Conservation (phyloP, 257 asterid species). For the Euphrasia confusa region DNA sequence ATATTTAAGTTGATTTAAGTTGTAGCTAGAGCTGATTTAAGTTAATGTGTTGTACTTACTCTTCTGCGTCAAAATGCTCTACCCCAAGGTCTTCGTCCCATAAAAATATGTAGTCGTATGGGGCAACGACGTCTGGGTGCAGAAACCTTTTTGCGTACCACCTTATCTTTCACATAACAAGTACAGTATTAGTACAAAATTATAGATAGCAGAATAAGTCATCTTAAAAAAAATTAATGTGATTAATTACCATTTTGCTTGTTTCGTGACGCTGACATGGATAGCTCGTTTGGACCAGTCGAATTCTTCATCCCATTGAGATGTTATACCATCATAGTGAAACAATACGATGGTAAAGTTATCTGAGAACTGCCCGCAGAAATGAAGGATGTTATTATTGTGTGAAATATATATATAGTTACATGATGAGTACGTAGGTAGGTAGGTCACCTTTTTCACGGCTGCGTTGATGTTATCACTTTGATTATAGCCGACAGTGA, state of each 20-base stretch:
- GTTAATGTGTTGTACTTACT: slow-evolving; percentile 60
- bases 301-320: slow-evolving; percentile 64
- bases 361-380: slow-evolving; percentile 67
- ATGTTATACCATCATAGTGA: slow-evolving; percentile 63
- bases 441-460: slow-evolving; percentile 50
- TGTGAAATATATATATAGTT: too few species aligned
- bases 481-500: slow-evolving; percentile 61
- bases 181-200: too few species aligned
- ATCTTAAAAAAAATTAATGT: too few species aligned
- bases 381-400: too few species aligned
- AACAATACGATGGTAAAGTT: slow-evolving; percentile 55
- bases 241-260: slow-evolving; percentile 57
- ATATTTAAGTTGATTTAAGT: too few species aligned
- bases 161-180: too few species aligned
- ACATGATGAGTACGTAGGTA: slow-evolving; percentile 1
- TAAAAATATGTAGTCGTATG: slow-evolving; percentile 75
- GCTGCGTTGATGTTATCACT: slow-evolving; percentile 52
- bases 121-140: slow-evolving; percentile 75
- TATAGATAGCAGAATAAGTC: too few species aligned
- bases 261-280: slow-evolving; percentile 57
- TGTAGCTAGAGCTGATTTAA: too few species aligned
- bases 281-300: slow-evolving; percentile 71
- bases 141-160: slow-evolving; percentile 89
- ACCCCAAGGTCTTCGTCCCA: slow-evolving; percentile 94
- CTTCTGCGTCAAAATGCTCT: slow-evolving; percentile 74